Base-by-base conservation (phyloP, 805 yeast species). In the Ogataea paradorogensis region DNA sequence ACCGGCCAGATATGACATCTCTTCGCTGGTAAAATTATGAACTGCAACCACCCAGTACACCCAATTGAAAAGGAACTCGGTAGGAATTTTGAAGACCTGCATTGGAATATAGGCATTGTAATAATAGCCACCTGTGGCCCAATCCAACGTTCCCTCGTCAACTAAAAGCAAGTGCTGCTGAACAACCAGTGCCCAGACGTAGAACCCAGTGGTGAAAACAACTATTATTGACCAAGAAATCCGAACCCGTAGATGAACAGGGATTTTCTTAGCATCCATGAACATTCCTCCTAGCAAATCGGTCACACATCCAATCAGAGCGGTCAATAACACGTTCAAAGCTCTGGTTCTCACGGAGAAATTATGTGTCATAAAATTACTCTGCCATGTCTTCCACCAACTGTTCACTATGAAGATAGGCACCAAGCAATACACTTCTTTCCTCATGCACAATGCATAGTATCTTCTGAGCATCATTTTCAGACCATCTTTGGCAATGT, bases 321-420 rank as follows among this genome's bases (percentile, higher is more conserved):
- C 58, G 10, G 53, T 43, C 4, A 56, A 35, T 16, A 57, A 45
- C 10, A 51, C 45, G 27, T 54, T 57, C 30, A 56, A 41, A n/a
- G 60, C 46, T 41, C 62, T 47, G 9, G 50, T 45, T 34, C 62
- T 45, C 13, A 53, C 58, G 10, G 49, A 35, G 38, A 57, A 57
- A 33, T 53, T 47, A 22, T 56, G 48, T 1, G 59, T 54, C 28
- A 56, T 43, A 28, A 48, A 42, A 30, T 45, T 45, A 20, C 41
- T 33, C 16, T 51, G 53, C 54, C 56, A 57, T 9, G 62, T 55
- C 5, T 45, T 40, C 27, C 40, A 45, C 61, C 59, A 57, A 5
- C 38, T 35, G 33, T 39, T 35, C 3, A 54, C 34, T 3, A 53
- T 16, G 35, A 46, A 46, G 15, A 57, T 26, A 13, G 62, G 60